Conservation (phyloP, 1,284 basidiomycete genomes). For the Clitocybe nebularis region DNA sequence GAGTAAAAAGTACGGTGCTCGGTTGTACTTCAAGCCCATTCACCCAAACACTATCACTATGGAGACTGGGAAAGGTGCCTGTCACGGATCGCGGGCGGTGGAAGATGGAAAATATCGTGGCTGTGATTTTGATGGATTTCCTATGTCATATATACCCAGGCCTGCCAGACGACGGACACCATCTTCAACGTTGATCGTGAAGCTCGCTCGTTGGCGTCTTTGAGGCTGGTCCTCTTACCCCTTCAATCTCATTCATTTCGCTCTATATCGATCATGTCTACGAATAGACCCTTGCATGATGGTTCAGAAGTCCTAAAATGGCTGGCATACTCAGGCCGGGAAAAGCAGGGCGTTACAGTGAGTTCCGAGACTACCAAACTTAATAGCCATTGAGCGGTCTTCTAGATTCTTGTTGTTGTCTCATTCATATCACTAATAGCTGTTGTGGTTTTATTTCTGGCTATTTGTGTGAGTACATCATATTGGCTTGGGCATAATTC, state of each 20-base stretch:
- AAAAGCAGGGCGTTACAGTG: conserved; percentile 26
- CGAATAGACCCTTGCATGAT: conserved; percentile 15
- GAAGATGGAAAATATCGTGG: not conserved
- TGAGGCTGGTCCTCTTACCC: conserved; percentile 24
- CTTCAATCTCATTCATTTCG: conserved; percentile 9
- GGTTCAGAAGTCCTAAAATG: conserved; percentile 18
- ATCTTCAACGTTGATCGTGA: conserved; percentile 26
- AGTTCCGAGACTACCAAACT: conserved; percentile 3
- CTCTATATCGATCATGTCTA: conserved; percentile 10
- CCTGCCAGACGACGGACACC: conserved; percentile 1
- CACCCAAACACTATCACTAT: not conserved
- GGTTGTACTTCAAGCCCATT: not conserved
- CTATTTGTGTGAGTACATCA: conserved; percentile 27
- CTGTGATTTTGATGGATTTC: not conserved
- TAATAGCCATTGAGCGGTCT: not conserved
- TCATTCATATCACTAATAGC: conserved; percentile 34
- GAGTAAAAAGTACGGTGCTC: not conserved
- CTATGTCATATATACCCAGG: not conserved
- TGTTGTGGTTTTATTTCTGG: conserved; percentile 28
- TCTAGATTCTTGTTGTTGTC: conserved; percentile 31
- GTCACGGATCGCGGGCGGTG: not conserved
- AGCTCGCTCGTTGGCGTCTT: conserved; percentile 10
- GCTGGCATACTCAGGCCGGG: conserved; percentile 20
- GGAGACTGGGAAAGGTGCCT: not conserved
- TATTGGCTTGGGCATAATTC: not conserved